Evolutionary conservation across 345 rosid genomes (phyloP).

Genomic region (Raphanus sativus): DNA sequence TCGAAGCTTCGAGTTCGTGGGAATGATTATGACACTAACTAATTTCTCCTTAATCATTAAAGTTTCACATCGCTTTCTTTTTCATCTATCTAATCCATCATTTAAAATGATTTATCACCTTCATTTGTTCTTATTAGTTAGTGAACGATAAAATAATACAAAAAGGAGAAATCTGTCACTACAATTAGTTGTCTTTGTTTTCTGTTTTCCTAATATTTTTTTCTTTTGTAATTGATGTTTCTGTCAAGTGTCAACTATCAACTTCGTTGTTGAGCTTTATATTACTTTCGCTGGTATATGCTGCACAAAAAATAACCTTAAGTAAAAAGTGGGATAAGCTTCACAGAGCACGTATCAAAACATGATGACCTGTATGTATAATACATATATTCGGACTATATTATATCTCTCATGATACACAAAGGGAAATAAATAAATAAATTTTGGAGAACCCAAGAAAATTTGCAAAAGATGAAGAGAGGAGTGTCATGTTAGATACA

Average conservation of each 20-base stretch:
- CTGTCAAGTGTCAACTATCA: slow-evolving; percentile 29
- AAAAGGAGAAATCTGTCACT: slow-evolving; percentile 8
- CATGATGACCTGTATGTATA: neutral
- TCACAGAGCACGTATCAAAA: neutral
- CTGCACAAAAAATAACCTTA: neutral
- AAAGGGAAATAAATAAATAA: neutral
- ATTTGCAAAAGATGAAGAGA: neutral
- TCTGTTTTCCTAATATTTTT: neutral
- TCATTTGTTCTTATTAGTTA: slow-evolving; percentile 1
- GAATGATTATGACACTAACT: neutral
- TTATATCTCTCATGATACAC: neutral
- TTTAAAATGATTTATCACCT: neutral
- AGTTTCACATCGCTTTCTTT: neutral
- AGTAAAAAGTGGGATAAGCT: neutral
- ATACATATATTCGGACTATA: slow-evolving; percentile 6
- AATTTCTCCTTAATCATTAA: neutral
- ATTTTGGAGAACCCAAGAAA: neutral
- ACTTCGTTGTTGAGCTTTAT: slow-evolving; percentile 24
- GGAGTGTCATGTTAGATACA: neutral
- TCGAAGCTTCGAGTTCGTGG: neutral
- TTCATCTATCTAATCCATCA: neutral
- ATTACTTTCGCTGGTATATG: slow-evolving; percentile 9
- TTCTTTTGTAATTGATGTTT: neutral
- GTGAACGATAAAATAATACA: neutral
- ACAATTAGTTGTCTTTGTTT: slow-evolving; percentile 5